Conservation (phyloP, 805 yeast species). For the Tetrapisispora arboricola region DNA sequence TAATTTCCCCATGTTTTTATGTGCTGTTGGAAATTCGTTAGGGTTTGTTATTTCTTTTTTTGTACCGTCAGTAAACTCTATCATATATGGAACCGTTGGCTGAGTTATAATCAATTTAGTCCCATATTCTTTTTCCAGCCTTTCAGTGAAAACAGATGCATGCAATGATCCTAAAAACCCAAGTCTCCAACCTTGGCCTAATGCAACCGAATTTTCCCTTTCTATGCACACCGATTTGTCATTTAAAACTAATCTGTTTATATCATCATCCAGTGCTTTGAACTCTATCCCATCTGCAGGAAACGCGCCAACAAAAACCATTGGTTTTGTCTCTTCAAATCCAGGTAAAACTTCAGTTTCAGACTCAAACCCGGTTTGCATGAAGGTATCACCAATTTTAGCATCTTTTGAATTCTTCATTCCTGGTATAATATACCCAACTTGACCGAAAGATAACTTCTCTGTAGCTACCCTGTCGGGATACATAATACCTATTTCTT, state of each 20-base stretch:
- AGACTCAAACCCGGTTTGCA: slow-evolving; percentile 42
- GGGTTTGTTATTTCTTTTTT: slow-evolving; percentile 75
- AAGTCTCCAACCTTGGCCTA: slow-evolving; percentile 96
- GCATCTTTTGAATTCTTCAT: slow-evolving; percentile 85
- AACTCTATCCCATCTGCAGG: slow-evolving; percentile 94
- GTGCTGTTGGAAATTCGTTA: slow-evolving; percentile 52
- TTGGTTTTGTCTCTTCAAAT: slow-evolving; percentile 92
- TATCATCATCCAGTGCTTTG: slow-evolving; percentile 78
- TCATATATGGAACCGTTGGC: slow-evolving; percentile 89
- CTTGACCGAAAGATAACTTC: slow-evolving; percentile 75
- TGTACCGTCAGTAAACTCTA: slow-evolving; percentile 55
- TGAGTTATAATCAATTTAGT: slow-evolving; percentile 85
- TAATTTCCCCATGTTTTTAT: slow-evolving; percentile 12
- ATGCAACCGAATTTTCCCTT: slow-evolving; percentile 84
- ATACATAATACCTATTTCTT: slow-evolving; percentile 92
- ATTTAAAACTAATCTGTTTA: slow-evolving; percentile 78
- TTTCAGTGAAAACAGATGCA: slow-evolving; percentile 87
- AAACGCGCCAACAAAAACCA: slow-evolving; percentile 97
- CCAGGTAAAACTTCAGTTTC: slow-evolving; percentile 78
- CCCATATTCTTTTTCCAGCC: slow-evolving; percentile 89
- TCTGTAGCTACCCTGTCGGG: slow-evolving; percentile 71
- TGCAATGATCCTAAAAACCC: slow-evolving; percentile 92
- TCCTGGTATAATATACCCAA: slow-evolving; percentile 90
- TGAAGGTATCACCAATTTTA: slow-evolving; percentile 81
- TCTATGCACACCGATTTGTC: slow-evolving; percentile 86